Evolutionary conservation across 2,329 filamentous ascomycete species (phyloP).

Genomic region (Albophoma yamanashiensis): DNA sequence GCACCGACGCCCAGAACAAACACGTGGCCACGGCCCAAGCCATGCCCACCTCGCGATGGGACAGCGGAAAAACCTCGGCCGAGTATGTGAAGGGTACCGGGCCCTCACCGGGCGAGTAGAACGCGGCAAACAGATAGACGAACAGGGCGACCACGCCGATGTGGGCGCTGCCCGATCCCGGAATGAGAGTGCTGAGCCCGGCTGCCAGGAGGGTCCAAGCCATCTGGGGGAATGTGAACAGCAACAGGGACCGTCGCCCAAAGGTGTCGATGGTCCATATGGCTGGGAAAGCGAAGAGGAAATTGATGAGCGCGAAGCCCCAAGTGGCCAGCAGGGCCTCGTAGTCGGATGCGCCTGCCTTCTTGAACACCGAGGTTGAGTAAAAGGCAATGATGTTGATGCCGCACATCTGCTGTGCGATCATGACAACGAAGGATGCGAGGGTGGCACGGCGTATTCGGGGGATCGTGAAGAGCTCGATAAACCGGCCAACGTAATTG

Average conservation of each 20-base stretch:
- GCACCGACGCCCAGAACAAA: slow-evolving; percentile 47
- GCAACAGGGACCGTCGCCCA: slow-evolving; percentile 38
- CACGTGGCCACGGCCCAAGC: slow-evolving; percentile 57
- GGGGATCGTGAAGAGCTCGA: slow-evolving; percentile 58
- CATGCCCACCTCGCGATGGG: slow-evolving; percentile 64
- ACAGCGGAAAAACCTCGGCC: slow-evolving; percentile 60
- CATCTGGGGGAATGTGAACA: slow-evolving; percentile 32
- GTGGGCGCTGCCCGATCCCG: slow-evolving; percentile 19
- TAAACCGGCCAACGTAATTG: slow-evolving; percentile 51
- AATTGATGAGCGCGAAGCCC: slow-evolving; percentile 48
- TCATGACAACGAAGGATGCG: slow-evolving; percentile 73
- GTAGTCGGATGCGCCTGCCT: slow-evolving; percentile 44
- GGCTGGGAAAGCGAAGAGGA: slow-evolving; percentile 46
- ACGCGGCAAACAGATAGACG: slow-evolving; percentile 42
- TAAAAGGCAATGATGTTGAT: slow-evolving; percentile 73
- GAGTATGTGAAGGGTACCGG: slow-evolving; percentile 59
- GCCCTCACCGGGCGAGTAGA: slow-evolving; percentile 46
- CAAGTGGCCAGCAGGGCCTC: slow-evolving; percentile 48
- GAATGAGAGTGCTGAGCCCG: slow-evolving; percentile 41
- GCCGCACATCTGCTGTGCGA: slow-evolving; percentile 60
- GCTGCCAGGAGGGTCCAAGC: slow-evolving; percentile 27
- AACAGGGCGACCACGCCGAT: slow-evolving; percentile 42
- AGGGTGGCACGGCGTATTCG: slow-evolving; percentile 61
- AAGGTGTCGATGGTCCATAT: slow-evolving; percentile 49
- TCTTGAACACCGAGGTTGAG: slow-evolving; percentile 49